Percentiles rank a stretch among this genome's conserved stretches.
These are phyloP conservation scores for Amauroascus niger DNA, from an alignment of 2,329 filamentous ascomycete species.

Conservation along the genomic window DNA sequence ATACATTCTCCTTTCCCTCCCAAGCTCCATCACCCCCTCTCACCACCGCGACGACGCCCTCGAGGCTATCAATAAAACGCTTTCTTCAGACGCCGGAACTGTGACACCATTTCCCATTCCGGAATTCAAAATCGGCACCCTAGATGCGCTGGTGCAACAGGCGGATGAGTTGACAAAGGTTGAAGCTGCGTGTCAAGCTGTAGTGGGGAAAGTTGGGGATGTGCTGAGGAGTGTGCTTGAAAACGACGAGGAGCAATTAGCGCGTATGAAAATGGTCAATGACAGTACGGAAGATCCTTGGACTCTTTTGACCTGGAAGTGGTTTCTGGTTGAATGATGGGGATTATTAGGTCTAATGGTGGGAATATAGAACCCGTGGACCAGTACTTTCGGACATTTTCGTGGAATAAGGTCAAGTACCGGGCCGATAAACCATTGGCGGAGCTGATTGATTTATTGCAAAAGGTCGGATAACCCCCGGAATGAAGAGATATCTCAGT, in stretches of 20 bases:
- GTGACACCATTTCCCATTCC: conserved; percentile 73
- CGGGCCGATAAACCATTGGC: conserved; percentile 80
- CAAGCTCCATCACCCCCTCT: conserved; percentile 74
- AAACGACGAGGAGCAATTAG: conserved; percentile 70
- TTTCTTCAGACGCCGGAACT: conserved; percentile 64
- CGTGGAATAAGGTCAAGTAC: conserved; percentile 98
- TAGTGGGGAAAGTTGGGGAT: conserved; percentile 81
- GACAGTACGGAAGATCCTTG: conserved; percentile 55
- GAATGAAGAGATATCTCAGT: not conserved
- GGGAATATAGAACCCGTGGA: conserved; percentile 71
- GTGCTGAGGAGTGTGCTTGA: conserved; percentile 74
- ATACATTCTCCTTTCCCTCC: conserved; percentile 84
- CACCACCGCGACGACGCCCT: conserved; percentile 73
- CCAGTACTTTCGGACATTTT: conserved; percentile 78
- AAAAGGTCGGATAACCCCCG: conserved; percentile 56
- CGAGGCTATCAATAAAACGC: conserved; percentile 60
- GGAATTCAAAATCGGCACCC: conserved; percentile 93
- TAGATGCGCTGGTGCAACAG: conserved; percentile 90
- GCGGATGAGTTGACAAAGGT: conserved; percentile 91
- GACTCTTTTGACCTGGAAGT: not conserved
- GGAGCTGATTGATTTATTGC: conserved; percentile 76
- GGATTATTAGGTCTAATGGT: conserved; percentile 7
- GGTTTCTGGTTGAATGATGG: not conserved
- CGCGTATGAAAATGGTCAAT: conserved; percentile 85
- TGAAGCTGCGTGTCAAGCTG: conserved; percentile 64